Evolutionary conservation across 208 protist species (phyloP), one percentile per base, ranked within the genome.

Genomic region (Chromosphaera perkinsii): DNA sequence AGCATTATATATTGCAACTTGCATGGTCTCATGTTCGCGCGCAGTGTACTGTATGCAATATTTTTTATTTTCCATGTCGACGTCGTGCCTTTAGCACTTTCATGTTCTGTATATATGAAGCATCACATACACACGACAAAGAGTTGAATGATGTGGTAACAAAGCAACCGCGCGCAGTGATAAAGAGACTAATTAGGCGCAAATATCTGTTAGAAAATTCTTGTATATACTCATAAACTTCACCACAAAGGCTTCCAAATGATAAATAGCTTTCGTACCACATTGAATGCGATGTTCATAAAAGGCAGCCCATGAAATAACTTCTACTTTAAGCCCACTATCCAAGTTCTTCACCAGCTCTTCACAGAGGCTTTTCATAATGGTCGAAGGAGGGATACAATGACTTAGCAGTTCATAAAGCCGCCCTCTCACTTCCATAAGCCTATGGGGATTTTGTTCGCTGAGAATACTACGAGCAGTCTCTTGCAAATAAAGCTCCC

Each of bases 351-450:
- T 65, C 1, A 95, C 64, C 14, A 98, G 70, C 32, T 81, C 71
- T 9, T 88, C 75, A 5, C 87, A 58, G n/a, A 98, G 68, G 33
- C 71, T 81, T 35, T 83, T 83, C 35, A 98, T 72, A 49, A 98
- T 97, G 1, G 90, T 73, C 29, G 95, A 90, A 0, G 94, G 80
- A 0, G 96, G 95, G 24, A 99, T 96, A 79, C 96, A 99, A 75
- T 98, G 94, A 10, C 78, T 85, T 1, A 99, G 83, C 3, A 99
- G 74, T 73, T 98, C 94, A 73, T 99, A 99, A 32, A 98, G 87
- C 73, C 95, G 92, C 33, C 78, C 74, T 10, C 97, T 90, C 17
- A 97, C 78, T 33, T 91, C 80, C 59, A 92, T 82, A 61, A 98
- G 78, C 57, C 83, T 79, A 61, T 87, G 75, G 33, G 96, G 94